These are phyloP conservation scores for Penicillium digitatum DNA, from an alignment of 2,329 filamentous ascomycete species.

Conservation along the genomic window DNA sequence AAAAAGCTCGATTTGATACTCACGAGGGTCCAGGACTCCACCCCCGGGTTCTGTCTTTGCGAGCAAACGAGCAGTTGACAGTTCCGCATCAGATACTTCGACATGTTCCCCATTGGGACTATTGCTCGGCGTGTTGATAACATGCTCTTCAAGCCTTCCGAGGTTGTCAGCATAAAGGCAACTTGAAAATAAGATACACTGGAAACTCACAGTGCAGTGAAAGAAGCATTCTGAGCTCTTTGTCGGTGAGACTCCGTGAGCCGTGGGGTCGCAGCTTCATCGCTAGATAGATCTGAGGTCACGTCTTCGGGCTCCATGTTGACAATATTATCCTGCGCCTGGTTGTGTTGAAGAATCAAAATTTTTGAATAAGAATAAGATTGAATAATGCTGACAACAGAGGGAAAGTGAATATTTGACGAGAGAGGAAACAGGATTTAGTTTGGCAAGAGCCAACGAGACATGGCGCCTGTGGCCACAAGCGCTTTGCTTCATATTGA, in stretches of 20 bases:
- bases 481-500: neutral
- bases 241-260: neutral
- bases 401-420: too few relatives aligned
- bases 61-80: conserved; percentile 53
- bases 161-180: neutral
- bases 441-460: neutral
- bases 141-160: conserved; percentile 40
- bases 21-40: conserved; percentile 73
- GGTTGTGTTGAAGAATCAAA: neutral
- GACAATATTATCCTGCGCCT: neutral
- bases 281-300: conserved; percentile 28
- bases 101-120: conserved; percentile 19
- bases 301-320: conserved; percentile 9
- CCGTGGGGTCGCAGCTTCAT: conserved; percentile 11
- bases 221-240: conserved; percentile 49
- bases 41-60: conserved; percentile 49
- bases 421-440: neutral
- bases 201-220: conserved; percentile 45
- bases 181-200: neutral
- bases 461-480: neutral
- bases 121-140: conserved; percentile 41
- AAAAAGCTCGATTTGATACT: conserved; percentile 90
- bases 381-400: neutral
- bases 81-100: conserved; percentile 41
- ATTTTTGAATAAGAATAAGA: neutral